Conservation (phyloP, 2,329 filamentous ascomycete species). For the Nannizziopsis arthrosporioides region DNA sequence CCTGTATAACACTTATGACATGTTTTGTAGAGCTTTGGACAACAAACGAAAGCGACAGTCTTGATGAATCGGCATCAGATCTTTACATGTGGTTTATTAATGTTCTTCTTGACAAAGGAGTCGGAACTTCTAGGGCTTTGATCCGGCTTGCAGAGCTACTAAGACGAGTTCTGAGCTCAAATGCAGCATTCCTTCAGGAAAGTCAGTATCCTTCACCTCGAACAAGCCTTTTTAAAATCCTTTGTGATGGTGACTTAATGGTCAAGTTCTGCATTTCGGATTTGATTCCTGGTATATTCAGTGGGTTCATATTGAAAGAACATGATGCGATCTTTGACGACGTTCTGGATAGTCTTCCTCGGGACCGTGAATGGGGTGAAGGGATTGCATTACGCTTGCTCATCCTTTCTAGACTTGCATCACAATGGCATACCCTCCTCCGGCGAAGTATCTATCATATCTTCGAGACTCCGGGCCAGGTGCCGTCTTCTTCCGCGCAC, state of each 20-base stretch:
- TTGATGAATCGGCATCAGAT: slow-evolving; percentile 58
- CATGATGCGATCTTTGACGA: slow-evolving; percentile 81
- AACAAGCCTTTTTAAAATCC: slow-evolving; percentile 62
- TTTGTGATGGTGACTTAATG: slow-evolving; percentile 52
- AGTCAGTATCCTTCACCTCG: slow-evolving; percentile 51
- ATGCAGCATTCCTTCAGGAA: slow-evolving; percentile 54
- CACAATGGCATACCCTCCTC: slow-evolving; percentile 73
- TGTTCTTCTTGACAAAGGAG: slow-evolving; percentile 52
- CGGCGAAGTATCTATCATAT: slow-evolving; percentile 85
- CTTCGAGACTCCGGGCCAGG: slow-evolving; percentile 74
- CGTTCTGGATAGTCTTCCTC: slow-evolving; percentile 66
- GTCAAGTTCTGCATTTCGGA: slow-evolving; percentile 67
- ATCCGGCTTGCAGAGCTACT: slow-evolving; percentile 57
- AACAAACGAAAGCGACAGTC: slow-evolving; percentile 42
- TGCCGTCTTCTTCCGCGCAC: slow-evolving; percentile 54
- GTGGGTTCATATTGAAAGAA: slow-evolving; percentile 64
- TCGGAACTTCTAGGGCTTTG: slow-evolving; percentile 59
- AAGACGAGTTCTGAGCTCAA: slow-evolving; percentile 54
- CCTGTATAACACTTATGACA: slow-evolving; percentile 57
- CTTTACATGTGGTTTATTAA: slow-evolving; percentile 69
- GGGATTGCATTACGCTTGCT: slow-evolving; percentile 76
- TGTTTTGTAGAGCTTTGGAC: slow-evolving; percentile 54
- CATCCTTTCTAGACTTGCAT: slow-evolving; percentile 64
- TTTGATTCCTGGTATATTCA: slow-evolving; percentile 62
- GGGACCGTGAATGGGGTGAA: slow-evolving; percentile 58